Evolutionary conservation across 139 green algal species (phyloP).

Genomic region (Picochlorum costavermella): DNA sequence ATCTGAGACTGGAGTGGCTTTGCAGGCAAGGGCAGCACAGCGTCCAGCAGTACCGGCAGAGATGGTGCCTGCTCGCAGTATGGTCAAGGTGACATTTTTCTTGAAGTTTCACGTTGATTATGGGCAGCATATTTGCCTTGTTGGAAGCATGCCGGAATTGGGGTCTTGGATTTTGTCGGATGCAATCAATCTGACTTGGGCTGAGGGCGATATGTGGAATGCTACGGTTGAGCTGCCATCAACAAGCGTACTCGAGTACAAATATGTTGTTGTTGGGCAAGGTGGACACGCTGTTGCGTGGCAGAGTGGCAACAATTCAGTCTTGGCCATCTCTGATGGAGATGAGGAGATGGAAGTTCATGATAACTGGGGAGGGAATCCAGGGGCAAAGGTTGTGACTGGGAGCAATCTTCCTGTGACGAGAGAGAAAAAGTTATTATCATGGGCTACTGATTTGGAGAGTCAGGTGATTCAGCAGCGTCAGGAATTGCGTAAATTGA

Average conservation of each 20-base stretch:
- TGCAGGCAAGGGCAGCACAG: background rate
- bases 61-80: background rate
- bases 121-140: conserved; percentile 34
- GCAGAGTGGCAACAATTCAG: conserved; percentile 51
- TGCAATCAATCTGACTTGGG: conserved; percentile 35
- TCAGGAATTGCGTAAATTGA: conserved; percentile 29
- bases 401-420: conserved; percentile 19
- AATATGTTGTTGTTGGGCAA: conserved; percentile 44
- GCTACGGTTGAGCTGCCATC: conserved; percentile 24
- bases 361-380: conserved; percentile 46
- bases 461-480: conserved; percentile 24
- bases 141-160: conserved; percentile 32
- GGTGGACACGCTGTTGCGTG: conserved; percentile 25
- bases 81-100: conserved; percentile 29
- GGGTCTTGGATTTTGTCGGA: conserved; percentile 29
- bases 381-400: conserved; percentile 32
- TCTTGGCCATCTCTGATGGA: conserved; percentile 31
- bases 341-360: conserved; percentile 37
- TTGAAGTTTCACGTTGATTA: conserved; percentile 34
- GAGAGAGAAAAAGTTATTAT: conserved; percentile 32
- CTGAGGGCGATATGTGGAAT: conserved; percentile 36
- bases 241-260: conserved; percentile 40
- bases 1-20: background rate
- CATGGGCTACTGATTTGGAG: conserved; percentile 41
- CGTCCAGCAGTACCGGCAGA: background rate